phyloP scores from a whole-genome alignment of 768 basidiomycete genomes.

The Cyathus striatus region DNA sequence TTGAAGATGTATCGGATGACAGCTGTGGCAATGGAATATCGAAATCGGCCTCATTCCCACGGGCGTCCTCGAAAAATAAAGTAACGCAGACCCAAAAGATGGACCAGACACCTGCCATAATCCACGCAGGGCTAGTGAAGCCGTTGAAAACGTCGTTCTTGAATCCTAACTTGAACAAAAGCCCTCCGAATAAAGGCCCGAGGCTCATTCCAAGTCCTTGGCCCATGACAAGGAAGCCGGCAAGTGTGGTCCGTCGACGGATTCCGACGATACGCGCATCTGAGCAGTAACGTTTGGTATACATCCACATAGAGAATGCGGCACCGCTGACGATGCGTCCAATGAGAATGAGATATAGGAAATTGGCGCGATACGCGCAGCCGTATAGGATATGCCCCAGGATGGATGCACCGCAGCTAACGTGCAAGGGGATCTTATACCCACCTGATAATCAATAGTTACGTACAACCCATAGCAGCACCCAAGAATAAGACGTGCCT shows the following conservation, averaged over 20 bases:
- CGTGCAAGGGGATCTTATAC: constrained; percentile 45
- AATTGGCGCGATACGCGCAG: constrained; percentile 46
- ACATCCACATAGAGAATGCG: constrained; percentile 54
- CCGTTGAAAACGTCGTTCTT: constrained; percentile 49
- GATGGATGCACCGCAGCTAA: constrained; percentile 42
- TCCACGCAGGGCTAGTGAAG: constrained; percentile 53
- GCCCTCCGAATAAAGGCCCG: constrained; percentile 53
- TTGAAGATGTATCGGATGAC: constrained; percentile 24
- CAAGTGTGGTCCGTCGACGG: constrained; percentile 49
- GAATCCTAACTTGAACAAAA: constrained; percentile 52
- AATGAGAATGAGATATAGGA: constrained; percentile 57
- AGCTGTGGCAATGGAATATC: too few species aligned
- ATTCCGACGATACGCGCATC: constrained; percentile 58
- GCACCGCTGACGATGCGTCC: constrained; percentile 54
- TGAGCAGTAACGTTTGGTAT: constrained; percentile 54
- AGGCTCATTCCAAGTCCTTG: constrained; percentile 51
- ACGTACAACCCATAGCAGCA: not conserved
- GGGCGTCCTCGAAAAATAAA: constrained; percentile 28
- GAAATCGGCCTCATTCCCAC: constrained; percentile 2
- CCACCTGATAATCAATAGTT: constrained; percentile 26
- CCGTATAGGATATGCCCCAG: constrained; percentile 51
- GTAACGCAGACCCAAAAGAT: constrained; percentile 35
- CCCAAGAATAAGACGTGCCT: constrained; percentile 29
- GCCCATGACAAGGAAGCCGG: constrained; percentile 52
- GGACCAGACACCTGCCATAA: constrained; percentile 46